Evolutionary conservation across 2,329 filamentous ascomycete species (phyloP).

Genomic region (Neocucurbitaria cava): DNA sequence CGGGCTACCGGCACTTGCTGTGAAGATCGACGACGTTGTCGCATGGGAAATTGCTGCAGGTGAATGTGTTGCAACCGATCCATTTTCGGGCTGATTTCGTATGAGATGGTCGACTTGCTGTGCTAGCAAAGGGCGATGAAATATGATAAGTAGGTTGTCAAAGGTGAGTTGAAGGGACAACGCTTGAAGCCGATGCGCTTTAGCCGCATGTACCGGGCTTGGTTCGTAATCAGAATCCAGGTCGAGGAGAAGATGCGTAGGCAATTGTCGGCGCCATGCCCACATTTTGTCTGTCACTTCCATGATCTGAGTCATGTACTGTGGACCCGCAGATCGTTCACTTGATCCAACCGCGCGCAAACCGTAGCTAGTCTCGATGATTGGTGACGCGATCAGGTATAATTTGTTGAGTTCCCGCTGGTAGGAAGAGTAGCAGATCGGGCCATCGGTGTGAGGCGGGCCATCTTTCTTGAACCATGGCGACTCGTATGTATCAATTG

Average conservation of each 20-base stretch:
- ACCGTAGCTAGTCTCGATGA: conserved; percentile 38
- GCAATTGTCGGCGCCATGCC: conserved; percentile 33
- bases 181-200: conserved; percentile 45
- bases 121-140: conserved; percentile 53
- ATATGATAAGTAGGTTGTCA: conserved; percentile 53
- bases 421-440: conserved; percentile 19
- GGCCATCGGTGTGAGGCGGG: background rate
- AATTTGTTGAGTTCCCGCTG: conserved; percentile 37
- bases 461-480: conserved; percentile 27
- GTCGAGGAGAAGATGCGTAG: conserved; percentile 28
- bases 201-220: conserved; percentile 9
- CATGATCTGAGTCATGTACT: conserved; percentile 22
- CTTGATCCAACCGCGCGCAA: conserved; percentile 14
- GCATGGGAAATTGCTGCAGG: conserved; percentile 5
- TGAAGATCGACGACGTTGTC: conserved; percentile 7
- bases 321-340: conserved; percentile 5
- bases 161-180: conserved; percentile 54
- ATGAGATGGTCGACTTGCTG: conserved; percentile 43
- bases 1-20: conserved; percentile 4
- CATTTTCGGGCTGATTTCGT: conserved; percentile 13
- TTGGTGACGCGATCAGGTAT: conserved; percentile 39
- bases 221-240: conserved; percentile 22
- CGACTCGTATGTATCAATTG: conserved; percentile 43
- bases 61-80: conserved; percentile 3
- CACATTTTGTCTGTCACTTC: conserved; percentile 26